Evolutionary conservation across 306 rosid species (phyloP).

Genomic region (Prunus mira): DNA sequence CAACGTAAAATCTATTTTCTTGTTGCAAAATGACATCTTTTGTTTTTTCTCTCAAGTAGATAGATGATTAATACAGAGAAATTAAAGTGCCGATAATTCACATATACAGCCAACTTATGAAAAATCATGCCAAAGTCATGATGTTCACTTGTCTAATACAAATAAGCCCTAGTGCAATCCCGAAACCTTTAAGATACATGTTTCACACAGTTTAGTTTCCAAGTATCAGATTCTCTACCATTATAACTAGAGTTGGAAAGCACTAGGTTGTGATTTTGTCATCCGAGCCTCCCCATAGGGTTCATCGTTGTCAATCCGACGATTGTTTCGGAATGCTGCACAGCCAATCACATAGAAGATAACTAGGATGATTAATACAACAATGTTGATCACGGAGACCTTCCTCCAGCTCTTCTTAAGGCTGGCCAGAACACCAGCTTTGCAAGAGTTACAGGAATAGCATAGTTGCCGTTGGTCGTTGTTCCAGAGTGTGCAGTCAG

Average conservation of each 20-base stretch:
- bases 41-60: neutral
- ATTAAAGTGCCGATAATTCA: neutral
- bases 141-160: slow-evolving; percentile 1
- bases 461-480: slow-evolving; percentile 71
- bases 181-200: slow-evolving; percentile 2
- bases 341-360: slow-evolving; percentile 64
- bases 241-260: slow-evolving; percentile 38
- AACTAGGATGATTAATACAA: slow-evolving; percentile 64
- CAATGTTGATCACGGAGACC: slow-evolving; percentile 82
- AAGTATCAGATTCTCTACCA: neutral
- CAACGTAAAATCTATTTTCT: neutral
- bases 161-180: slow-evolving; percentile 10
- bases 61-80: neutral
- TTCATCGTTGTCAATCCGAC: slow-evolving; percentile 72
- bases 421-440: slow-evolving; percentile 86
- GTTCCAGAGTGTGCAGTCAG: slow-evolving; percentile 72
- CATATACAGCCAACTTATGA: slow-evolving; percentile 7
- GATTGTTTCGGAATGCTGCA: slow-evolving; percentile 79
- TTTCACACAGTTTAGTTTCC: slow-evolving; percentile 10
- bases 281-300: slow-evolving; percentile 72
- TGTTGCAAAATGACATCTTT: neutral
- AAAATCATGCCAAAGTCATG: neutral
- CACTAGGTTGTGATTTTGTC: slow-evolving; percentile 74
- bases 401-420: slow-evolving; percentile 88
- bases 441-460: slow-evolving; percentile 77